These are phyloP conservation scores for Pythium biforme DNA, from an alignment of 352 stramenopile genomes.

Conservation along the genomic window DNA sequence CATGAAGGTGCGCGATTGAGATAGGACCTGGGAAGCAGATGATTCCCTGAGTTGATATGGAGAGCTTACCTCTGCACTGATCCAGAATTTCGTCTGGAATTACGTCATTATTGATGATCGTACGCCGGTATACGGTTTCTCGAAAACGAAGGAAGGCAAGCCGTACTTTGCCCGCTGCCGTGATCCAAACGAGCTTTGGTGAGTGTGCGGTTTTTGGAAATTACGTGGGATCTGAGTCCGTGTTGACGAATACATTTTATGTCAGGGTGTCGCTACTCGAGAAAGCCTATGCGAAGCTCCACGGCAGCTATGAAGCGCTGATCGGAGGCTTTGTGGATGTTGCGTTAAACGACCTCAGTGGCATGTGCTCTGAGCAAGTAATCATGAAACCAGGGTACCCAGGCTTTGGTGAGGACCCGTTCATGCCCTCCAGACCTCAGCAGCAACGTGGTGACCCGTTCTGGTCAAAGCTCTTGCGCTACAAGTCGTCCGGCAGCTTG, in stretches of 20 bases:
- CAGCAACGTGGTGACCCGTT: slow-evolving; percentile 66
- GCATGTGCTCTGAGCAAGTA: slow-evolving; percentile 86
- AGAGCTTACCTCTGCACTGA: too few species aligned
- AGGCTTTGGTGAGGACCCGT: slow-evolving; percentile 73
- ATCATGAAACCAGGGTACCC: slow-evolving; percentile 83
- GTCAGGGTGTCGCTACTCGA: slow-evolving; percentile 84
- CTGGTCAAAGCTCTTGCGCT: slow-evolving; percentile 75
- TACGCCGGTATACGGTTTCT: slow-evolving; percentile 83
- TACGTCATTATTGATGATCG: slow-evolving; percentile 93
- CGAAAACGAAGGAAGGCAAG: slow-evolving; percentile 74
- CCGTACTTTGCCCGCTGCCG: slow-evolving; percentile 82
- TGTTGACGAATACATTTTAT: too few species aligned
- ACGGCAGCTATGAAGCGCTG: slow-evolving; percentile 86
- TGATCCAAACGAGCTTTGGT: slow-evolving; percentile 88
- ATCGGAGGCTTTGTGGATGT: slow-evolving; percentile 91
- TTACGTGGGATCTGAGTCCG: not conserved
- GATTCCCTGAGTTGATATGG: too few species aligned
- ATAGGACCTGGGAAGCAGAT: not conserved
- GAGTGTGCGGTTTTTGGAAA: not conserved
- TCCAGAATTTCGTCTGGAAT: slow-evolving; percentile 86
- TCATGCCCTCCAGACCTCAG: slow-evolving; percentile 35
- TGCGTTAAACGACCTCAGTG: slow-evolving; percentile 88
- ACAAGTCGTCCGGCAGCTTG: slow-evolving; percentile 80
- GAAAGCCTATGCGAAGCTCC: slow-evolving; percentile 93
- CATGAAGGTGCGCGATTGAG: slow-evolving; percentile 67